Evolutionary conservation across 768 basidiomycete species (phyloP).

Genomic region (Agrocybe pediades): DNA sequence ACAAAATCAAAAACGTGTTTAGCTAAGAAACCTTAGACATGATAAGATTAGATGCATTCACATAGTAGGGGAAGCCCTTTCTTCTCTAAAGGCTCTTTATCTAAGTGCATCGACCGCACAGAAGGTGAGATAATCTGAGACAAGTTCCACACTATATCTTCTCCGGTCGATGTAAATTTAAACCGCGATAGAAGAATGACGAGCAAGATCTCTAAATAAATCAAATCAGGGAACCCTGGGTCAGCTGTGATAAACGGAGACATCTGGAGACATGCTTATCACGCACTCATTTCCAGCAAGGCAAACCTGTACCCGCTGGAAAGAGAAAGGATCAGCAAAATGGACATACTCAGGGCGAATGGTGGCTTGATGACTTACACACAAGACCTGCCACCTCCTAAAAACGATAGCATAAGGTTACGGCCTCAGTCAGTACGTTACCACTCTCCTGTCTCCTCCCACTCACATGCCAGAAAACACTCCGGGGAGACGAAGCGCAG

Average conservation of each 20-base stretch:
- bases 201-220: slow-evolving; percentile 39
- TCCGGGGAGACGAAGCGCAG: slow-evolving; percentile 36
- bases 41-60: slow-evolving; percentile 2
- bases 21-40: slow-evolving; percentile 3
- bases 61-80: slow-evolving; percentile 36
- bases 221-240: neutral
- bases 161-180: slow-evolving; percentile 33
- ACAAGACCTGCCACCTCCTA: slow-evolving; percentile 55
- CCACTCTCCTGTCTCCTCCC: neutral
- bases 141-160: slow-evolving; percentile 46
- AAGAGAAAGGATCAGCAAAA: neutral
- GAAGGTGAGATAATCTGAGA: slow-evolving; percentile 51
- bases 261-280: too few relatives aligned
- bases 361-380: slow-evolving; percentile 36
- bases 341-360: neutral
- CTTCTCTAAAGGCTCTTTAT: slow-evolving; percentile 28
- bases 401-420: slow-evolving; percentile 50
- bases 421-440: neutral
- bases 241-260: neutral
- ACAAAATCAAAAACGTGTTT: slow-evolving; percentile 6
- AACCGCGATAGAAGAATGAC: slow-evolving; percentile 36
- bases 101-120: slow-evolving; percentile 21
- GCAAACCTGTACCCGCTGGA: slow-evolving; percentile 55
- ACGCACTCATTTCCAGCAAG: slow-evolving; percentile 58
- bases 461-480: slow-evolving; percentile 54